These are phyloP conservation scores for Monosporascus ibericus DNA, from an alignment of 2,329 filamentous ascomycete species.

Conservation along the genomic window DNA sequence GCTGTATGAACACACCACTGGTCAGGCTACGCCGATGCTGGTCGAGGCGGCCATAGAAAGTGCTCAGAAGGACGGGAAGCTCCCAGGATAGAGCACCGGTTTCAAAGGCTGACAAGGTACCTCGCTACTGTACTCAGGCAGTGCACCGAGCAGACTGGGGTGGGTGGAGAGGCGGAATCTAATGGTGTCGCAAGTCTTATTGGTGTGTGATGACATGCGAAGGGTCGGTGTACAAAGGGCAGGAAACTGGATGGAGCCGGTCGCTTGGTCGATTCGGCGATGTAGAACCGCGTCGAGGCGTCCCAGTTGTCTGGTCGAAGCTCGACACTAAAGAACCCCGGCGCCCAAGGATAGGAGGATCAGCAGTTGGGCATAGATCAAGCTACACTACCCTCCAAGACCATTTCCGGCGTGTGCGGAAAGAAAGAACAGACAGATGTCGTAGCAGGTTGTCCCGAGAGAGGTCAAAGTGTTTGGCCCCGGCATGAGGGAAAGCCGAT, in stretches of 20 bases:
- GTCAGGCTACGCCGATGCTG: constrained; percentile 27
- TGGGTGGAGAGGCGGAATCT: constrained; percentile 16
- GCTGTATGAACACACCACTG: constrained; percentile 24
- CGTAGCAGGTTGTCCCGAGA: not conserved
- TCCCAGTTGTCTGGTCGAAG: constrained; percentile 22
- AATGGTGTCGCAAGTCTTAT: constrained; percentile 15
- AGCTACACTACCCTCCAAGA: constrained; percentile 13
- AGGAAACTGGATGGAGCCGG: constrained; percentile 1
- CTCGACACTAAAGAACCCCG: constrained; percentile 10
- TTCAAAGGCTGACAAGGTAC: constrained; percentile 18
- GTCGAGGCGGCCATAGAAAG: constrained; percentile 30
- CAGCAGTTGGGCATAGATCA: constrained; percentile 32
- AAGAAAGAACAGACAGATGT: not conserved
- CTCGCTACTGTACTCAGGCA: constrained; percentile 17
- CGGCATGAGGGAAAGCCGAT: not conserved
- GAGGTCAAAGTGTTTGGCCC: not conserved
- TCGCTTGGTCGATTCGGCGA: constrained; percentile 2
- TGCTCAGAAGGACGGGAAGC: constrained; percentile 24
- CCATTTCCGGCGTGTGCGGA: not conserved
- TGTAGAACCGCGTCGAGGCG: constrained; percentile 16
- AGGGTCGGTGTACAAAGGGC: constrained; percentile 18
- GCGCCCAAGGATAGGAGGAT: constrained; percentile 20
- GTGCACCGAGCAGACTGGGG: constrained; percentile 16
- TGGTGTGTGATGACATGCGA: constrained; percentile 17
- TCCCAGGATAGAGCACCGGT: constrained; percentile 20